These are phyloP conservation scores for Fusarium siculi DNA, from an alignment of 2,329 filamentous ascomycete species.

Conservation along the genomic window DNA sequence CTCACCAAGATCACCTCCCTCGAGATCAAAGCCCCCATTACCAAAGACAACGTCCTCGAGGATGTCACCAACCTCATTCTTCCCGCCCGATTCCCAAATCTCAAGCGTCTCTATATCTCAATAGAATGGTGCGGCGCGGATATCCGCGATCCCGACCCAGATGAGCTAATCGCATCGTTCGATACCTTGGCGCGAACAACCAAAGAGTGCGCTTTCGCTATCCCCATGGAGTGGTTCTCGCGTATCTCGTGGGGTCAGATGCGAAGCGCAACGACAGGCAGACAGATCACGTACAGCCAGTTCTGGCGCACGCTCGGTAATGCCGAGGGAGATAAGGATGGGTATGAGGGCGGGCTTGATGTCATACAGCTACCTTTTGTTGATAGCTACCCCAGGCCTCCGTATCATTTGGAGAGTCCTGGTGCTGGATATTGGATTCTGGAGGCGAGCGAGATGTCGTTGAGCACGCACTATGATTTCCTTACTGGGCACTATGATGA, in stretches of 20 bases:
- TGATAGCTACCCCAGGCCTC: conserved; percentile 6
- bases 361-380: not conserved
- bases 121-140: not conserved
- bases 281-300: not conserved
- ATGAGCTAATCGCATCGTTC: not conserved
- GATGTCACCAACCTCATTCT: not conserved
- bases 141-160: not conserved
- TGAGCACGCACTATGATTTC: not conserved
- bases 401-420: not conserved
- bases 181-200: not conserved
- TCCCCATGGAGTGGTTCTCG: not conserved
- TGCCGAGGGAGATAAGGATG: too few species aligned
- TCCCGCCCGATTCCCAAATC: not conserved
- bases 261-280: accelerated
- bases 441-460: not conserved
- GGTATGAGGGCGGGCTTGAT: not conserved
- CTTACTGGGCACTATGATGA: not conserved
- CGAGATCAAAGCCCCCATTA: not conserved
- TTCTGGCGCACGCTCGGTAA: not conserved
- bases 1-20: conserved; percentile 2
- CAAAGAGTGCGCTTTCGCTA: not conserved
- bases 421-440: conserved; percentile 9
- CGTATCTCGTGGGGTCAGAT: not conserved
- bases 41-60: not conserved
- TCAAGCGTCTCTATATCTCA: not conserved